Conservation (phyloP, 805 yeast genomes). For the Spathaspora passalidarum region DNA sequence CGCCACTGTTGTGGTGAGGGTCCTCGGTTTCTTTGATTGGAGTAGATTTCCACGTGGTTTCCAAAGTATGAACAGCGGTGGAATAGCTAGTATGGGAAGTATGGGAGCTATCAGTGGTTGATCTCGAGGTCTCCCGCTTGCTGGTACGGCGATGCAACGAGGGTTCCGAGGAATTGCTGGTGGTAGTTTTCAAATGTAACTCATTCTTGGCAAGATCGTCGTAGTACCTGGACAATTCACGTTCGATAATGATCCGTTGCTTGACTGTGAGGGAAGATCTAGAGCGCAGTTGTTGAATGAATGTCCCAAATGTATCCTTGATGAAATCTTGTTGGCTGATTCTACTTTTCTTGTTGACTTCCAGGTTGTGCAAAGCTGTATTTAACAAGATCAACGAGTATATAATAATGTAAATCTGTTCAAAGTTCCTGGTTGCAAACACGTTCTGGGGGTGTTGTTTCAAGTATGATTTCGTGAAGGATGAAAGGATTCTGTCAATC, state of each 20-base stretch:
- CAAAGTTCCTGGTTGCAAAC: conserved; percentile 49
- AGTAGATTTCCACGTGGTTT: too few species aligned
- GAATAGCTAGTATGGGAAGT: too few species aligned
- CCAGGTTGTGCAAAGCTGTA: conserved; percentile 67
- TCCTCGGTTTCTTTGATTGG: not conserved
- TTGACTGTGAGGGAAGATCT: conserved; percentile 28
- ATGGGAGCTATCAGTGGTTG: too few species aligned
- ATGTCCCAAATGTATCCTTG: conserved; percentile 40
- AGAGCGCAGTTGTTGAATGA: conserved; percentile 29
- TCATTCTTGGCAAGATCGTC: conserved; percentile 40
- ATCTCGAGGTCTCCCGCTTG: too few species aligned
- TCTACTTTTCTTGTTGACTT: conserved; percentile 33
- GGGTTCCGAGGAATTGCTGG: not conserved
- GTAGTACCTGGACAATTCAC: conserved; percentile 44
- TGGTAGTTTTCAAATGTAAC: conserved; percentile 33
- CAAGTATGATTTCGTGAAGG: conserved; percentile 65
- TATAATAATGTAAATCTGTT: conserved; percentile 62
- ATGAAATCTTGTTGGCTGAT: conserved; percentile 42
- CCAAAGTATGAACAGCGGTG: too few species aligned
- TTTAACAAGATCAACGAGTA: conserved; percentile 71
- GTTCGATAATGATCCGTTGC: conserved; percentile 41
- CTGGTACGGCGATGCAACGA: not conserved
- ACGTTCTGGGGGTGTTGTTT: conserved; percentile 45
- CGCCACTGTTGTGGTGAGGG: not conserved
- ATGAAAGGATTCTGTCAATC: conserved; percentile 68